These are phyloP conservation scores for Calonectria pteridis DNA, from an alignment of 2,329 filamentous ascomycete genomes.

Conservation along the genomic window DNA sequence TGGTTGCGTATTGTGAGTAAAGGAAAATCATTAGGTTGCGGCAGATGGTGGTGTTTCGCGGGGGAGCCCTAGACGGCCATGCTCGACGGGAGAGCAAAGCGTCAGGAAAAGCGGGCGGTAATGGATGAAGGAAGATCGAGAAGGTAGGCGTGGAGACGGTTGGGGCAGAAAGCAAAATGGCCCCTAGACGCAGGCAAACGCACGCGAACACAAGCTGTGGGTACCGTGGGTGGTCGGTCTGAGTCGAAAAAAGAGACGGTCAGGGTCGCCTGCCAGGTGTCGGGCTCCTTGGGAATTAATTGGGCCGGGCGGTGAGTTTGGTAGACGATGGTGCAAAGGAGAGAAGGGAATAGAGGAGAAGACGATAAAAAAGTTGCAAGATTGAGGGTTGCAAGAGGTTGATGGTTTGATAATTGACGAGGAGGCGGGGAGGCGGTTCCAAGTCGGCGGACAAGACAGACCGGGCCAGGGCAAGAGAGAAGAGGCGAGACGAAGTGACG, in stretches of 20 bases:
- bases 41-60: neutral
- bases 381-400: slow-evolving; percentile 21
- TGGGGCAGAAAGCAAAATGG: slow-evolving; percentile 39
- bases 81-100: slow-evolving; percentile 20
- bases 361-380: slow-evolving; percentile 8
- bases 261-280: slow-evolving; percentile 36
- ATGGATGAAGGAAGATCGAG: slow-evolving; percentile 30
- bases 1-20: neutral
- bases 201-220: slow-evolving; percentile 37
- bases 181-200: slow-evolving; percentile 43
- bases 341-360: neutral
- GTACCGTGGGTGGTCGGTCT: slow-evolving; percentile 41
- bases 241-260: slow-evolving; percentile 39
- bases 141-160: slow-evolving; percentile 38
- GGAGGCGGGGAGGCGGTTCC: slow-evolving; percentile 32
- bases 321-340: neutral
- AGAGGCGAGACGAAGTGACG: slow-evolving; percentile 29
- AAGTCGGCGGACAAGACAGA: slow-evolving; percentile 25
- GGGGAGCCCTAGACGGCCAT: slow-evolving; percentile 26
- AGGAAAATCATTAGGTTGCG: neutral
- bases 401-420: slow-evolving; percentile 24
- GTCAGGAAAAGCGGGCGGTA: slow-evolving; percentile 34
- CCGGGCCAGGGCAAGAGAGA: slow-evolving; percentile 29
- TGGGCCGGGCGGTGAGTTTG: slow-evolving; percentile 6
- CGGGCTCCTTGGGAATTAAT: slow-evolving; percentile 28